Percentiles rank a stretch among this genome's conserved stretches.
These are phyloP conservation scores for Mentha longifolia DNA, from an alignment of 257 asterid species.

Conservation along the genomic window DNA sequence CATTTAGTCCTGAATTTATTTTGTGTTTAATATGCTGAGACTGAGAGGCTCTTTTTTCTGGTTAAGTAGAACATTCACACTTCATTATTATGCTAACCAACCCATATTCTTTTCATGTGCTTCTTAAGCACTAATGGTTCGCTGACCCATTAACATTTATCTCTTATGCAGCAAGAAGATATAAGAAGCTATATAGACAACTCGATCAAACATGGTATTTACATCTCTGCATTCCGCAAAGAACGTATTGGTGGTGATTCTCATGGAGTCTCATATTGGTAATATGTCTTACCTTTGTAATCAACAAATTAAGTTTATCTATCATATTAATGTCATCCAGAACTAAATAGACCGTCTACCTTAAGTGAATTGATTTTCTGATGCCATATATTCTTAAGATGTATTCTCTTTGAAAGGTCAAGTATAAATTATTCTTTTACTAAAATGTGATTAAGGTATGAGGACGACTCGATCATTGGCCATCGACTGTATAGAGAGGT, in stretches of 20 bases:
- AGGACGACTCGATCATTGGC: slow-evolving; percentile 86
- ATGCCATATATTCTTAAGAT: slow-evolving; percentile 9
- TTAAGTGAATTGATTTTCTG: slow-evolving; percentile 15
- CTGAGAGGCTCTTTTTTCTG: no score
- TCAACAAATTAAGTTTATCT: slow-evolving; percentile 5
- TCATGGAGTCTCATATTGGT: slow-evolving; percentile 95
- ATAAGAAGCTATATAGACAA: slow-evolving; percentile 77
- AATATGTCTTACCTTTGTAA: slow-evolving; percentile 29
- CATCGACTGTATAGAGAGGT: slow-evolving; percentile 91
- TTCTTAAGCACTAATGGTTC: slow-evolving; percentile 7
- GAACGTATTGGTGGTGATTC: slow-evolving; percentile 96
- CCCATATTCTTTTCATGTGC: no score
- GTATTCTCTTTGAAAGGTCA: slow-evolving; percentile 22
- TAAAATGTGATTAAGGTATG: slow-evolving; percentile 66
- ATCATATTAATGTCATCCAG: slow-evolving; percentile 24
- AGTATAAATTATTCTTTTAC: neutral
- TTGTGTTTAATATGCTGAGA: neutral
- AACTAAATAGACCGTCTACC: neutral
- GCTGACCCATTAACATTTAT: slow-evolving; percentile 31
- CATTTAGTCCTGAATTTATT: neutral
- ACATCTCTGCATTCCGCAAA: slow-evolving; percentile 76
- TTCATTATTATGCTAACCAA: no score
- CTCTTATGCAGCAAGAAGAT: slow-evolving; percentile 94
- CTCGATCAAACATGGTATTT: slow-evolving; percentile 77
- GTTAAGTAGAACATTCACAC: no score